Percentiles rank a stretch among this genome's conserved stretches.
Evolutionary conservation across 2,329 filamentous ascomycete genomes (phyloP).

Genomic region (Aspergillus udagawae): DNA sequence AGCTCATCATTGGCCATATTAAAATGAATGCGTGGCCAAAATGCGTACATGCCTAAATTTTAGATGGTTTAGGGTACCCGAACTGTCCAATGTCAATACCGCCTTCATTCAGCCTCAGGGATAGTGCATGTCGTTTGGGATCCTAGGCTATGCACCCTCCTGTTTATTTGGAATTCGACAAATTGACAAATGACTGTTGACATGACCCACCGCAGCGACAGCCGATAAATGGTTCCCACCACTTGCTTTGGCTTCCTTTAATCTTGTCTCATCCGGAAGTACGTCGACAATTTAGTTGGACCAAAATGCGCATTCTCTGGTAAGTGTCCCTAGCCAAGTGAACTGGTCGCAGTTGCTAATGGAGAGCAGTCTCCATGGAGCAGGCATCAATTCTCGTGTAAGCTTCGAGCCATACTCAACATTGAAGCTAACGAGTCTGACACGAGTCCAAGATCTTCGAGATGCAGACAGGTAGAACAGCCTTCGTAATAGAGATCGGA

Average conservation of each 20-base stretch:
- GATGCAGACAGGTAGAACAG: conserved; percentile 5
- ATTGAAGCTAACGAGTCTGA: neutral
- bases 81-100: too few species aligned
- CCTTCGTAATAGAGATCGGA: neutral
- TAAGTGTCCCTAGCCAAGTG: neutral
- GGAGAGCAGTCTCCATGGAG: conserved; percentile 18
- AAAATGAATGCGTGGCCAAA: too few species aligned
- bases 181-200: neutral
- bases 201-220: neutral
- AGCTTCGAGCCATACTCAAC: neutral
- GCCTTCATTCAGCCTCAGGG: too few species aligned
- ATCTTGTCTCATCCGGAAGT: neutral
- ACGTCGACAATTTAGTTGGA: neutral
- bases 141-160: too few species aligned
- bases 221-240: neutral
- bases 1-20: neutral
- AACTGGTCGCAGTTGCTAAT: neutral
- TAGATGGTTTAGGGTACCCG: too few species aligned
- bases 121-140: too few species aligned
- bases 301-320: conserved; percentile 10
- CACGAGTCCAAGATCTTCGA: neutral
- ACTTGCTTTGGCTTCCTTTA: neutral
- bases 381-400: conserved; percentile 19
- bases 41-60: too few species aligned
- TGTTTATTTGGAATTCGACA: neutral